Evolutionary conservation across 306 rosid species (phyloP).

Genomic region (Acacia confusa): DNA sequence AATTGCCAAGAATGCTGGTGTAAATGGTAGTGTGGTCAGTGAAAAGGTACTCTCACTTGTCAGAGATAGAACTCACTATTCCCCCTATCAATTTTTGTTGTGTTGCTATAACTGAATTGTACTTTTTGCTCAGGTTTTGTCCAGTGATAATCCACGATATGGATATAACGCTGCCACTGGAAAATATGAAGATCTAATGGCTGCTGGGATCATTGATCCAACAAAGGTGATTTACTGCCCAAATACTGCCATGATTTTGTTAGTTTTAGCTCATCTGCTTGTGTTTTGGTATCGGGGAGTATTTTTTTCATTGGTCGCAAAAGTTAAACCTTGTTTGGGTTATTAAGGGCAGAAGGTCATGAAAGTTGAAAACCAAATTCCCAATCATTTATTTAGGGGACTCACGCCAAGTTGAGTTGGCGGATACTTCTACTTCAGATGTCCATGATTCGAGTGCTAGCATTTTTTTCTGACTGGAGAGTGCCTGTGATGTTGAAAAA

Average conservation of each 20-base stretch:
- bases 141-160: slow-evolving; percentile 66
- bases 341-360: background rate
- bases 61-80: background rate
- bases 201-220: slow-evolving; percentile 97
- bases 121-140: slow-evolving; percentile 57
- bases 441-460: too few relatives aligned
- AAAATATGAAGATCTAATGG: slow-evolving; percentile 92
- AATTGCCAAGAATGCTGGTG: slow-evolving; percentile 98
- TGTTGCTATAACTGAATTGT: background rate
- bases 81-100: background rate
- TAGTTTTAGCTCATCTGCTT: background rate
- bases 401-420: background rate
- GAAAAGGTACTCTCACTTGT: slow-evolving; percentile 70
- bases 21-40: slow-evolving; percentile 96
- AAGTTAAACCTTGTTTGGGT: background rate
- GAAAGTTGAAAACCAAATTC: background rate
- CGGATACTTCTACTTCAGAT: background rate
- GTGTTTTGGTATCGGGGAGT: background rate
- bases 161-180: slow-evolving; percentile 99
- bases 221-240: slow-evolving; percentile 66
- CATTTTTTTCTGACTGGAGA: too few relatives aligned
- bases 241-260: background rate
- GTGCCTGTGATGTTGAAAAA: too few relatives aligned
- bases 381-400: background rate
- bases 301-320: background rate